Evolutionary conservation across 2,329 filamentous ascomycete species (phyloP).

Genomic region (Neoarthrinium moseri): DNA sequence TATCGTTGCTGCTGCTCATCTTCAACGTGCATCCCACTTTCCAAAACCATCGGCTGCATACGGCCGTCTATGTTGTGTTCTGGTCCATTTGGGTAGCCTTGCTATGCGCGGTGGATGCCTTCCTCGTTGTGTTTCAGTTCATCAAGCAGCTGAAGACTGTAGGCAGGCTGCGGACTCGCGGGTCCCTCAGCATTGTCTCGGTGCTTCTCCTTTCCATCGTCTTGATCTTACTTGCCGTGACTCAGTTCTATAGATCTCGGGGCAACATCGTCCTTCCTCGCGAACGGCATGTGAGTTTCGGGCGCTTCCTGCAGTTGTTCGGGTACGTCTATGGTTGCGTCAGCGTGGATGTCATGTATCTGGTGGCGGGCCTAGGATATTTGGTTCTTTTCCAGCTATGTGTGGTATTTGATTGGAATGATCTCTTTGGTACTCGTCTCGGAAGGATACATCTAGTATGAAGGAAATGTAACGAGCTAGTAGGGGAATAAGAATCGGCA

Average conservation of each 20-base stretch:
- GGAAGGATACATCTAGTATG: slow-evolving; percentile 12
- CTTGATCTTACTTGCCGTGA: slow-evolving; percentile 8
- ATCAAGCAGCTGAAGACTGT: slow-evolving; percentile 15
- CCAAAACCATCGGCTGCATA: neutral
- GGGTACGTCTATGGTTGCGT: slow-evolving; percentile 12
- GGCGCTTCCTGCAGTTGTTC: slow-evolving; percentile 8
- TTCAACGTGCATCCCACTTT: slow-evolving; percentile 8
- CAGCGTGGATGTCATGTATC: slow-evolving; percentile 13
- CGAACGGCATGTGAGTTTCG: slow-evolving; percentile 7
- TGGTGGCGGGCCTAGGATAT: slow-evolving; percentile 13
- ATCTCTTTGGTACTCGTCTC: slow-evolving; percentile 11
- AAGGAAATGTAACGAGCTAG: no score
- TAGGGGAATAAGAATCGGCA: no score
- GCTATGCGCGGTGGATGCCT: slow-evolving; percentile 9
- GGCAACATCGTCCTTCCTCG: slow-evolving; percentile 4
- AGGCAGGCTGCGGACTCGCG: slow-evolving; percentile 10
- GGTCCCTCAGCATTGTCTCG: slow-evolving; percentile 12
- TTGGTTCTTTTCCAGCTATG: slow-evolving; percentile 11
- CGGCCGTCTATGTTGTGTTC: slow-evolving; percentile 1
- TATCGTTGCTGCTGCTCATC: slow-evolving; percentile 7
- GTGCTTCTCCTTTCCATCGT: slow-evolving; percentile 7
- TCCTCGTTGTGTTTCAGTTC: slow-evolving; percentile 13
- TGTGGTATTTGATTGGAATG: slow-evolving; percentile 12
- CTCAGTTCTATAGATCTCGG: slow-evolving; percentile 12
- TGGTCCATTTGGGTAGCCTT: slow-evolving; percentile 11